Evolutionary conservation across 2,329 filamentous ascomycete species (phyloP).

Genomic region (Neurospora sp.): DNA sequence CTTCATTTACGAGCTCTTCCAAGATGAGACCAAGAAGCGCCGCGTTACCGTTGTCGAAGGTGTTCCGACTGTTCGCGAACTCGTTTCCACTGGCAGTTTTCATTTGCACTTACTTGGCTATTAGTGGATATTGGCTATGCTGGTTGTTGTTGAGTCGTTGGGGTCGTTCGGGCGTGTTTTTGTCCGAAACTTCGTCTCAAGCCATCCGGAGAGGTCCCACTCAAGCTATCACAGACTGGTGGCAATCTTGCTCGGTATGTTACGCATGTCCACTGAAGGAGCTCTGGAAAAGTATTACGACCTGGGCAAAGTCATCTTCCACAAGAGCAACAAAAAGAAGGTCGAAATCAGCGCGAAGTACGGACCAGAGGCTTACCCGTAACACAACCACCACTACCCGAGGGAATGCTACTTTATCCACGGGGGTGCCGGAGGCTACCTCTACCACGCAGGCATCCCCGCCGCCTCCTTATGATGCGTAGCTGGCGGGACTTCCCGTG

Average conservation of each 20-base stretch:
- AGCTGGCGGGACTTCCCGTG: no score
- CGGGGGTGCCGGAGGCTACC: no score
- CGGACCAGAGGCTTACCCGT: constrained; percentile 15
- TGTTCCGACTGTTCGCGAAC: constrained; percentile 38
- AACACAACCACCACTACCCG: no score
- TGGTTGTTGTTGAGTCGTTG: no score
- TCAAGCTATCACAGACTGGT: constrained; percentile 26
- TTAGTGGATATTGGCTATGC: no score
- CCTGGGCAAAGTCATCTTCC: constrained; percentile 28
- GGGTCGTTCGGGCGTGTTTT: no score
- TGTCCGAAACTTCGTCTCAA: no score
- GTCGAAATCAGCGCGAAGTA: constrained; percentile 19
- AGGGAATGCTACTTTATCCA: no score
- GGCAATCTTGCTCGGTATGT: constrained; percentile 36
- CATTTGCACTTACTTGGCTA: no score
- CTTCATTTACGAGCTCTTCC: constrained; percentile 45
- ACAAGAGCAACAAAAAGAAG: constrained; percentile 16
- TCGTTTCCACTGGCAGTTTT: constrained; percentile 30
- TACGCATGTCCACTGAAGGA: constrained; percentile 33
- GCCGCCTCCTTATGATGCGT: no score
- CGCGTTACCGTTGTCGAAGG: constrained; percentile 48
- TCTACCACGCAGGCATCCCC: no score
- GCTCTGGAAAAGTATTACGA: constrained; percentile 31
- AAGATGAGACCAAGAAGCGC: constrained; percentile 30
- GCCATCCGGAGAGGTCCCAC: no score